These are phyloP conservation scores for Tylopilus balloui DNA, from an alignment of 768 basidiomycete genomes.

Conservation along the genomic window DNA sequence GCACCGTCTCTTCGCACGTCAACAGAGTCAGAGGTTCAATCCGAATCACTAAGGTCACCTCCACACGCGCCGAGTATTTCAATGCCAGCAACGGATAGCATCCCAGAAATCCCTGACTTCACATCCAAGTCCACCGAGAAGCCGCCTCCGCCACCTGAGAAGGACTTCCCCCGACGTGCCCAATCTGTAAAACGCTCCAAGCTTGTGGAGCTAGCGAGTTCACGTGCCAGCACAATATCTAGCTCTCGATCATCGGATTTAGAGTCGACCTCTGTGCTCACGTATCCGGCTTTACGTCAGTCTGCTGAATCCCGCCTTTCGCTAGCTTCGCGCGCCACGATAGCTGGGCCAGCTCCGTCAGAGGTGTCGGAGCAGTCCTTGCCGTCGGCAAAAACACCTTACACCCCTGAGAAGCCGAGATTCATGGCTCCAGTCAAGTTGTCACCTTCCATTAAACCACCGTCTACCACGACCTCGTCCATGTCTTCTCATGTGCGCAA, in stretches of 20 bases:
- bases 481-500: conserved; percentile 58
- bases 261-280: conserved; percentile 59
- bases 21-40: conserved; percentile 32
- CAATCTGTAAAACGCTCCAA: conserved; percentile 52
- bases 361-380: conserved; percentile 19
- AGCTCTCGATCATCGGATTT: conserved; percentile 54
- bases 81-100: conserved; percentile 43
- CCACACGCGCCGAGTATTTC: conserved; percentile 41
- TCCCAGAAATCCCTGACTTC: conserved; percentile 54
- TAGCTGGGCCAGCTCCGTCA: conserved; percentile 8
- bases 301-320: conserved; percentile 49
- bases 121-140: conserved; percentile 42
- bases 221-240: conserved; percentile 47
- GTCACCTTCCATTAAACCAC: conserved; percentile 21
- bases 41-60: conserved; percentile 34
- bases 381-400: conserved; percentile 22
- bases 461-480: conserved; percentile 39
- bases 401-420: conserved; percentile 13
- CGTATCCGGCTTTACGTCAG: conserved; percentile 70
- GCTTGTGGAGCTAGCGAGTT: conserved; percentile 63
- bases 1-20: conserved; percentile 51
- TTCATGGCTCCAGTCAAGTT: conserved; percentile 24
- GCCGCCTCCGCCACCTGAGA: conserved; percentile 24
- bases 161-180: conserved; percentile 19
- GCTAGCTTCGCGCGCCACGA: conserved; percentile 25